A percentile compares a stretch with the other conserved stretches of the same genome.
These are phyloP conservation scores for Pistacia atlantica DNA, from an alignment of 345 rosid genomes.

Conservation along the genomic window DNA sequence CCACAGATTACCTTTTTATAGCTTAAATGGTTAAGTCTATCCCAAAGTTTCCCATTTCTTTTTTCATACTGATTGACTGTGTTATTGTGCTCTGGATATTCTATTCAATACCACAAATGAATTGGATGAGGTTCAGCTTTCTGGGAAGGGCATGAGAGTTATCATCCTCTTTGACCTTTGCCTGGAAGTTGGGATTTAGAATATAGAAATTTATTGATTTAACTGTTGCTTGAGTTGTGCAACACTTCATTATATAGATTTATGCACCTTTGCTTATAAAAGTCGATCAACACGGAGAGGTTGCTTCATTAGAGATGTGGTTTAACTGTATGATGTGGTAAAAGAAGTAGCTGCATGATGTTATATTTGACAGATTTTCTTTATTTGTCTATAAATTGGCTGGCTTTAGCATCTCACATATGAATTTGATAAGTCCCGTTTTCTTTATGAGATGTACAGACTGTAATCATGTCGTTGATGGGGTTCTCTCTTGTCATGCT, in stretches of 20 bases:
- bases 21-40: background rate
- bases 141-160: background rate
- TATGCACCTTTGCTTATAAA: background rate
- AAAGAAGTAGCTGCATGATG: background rate
- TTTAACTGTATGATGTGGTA: background rate
- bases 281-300: background rate
- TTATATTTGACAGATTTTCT: background rate
- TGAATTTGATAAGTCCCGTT: background rate
- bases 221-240: background rate
- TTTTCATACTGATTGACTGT: background rate
- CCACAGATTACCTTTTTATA: background rate
- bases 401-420: background rate
- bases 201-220: background rate
- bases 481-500: conserved; percentile 88
- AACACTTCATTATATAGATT: background rate
- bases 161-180: background rate
- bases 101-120: background rate
- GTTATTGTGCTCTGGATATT: background rate
- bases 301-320: background rate
- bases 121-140: too few relatives aligned
- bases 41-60: background rate
- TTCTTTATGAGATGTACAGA: conserved; percentile 52
- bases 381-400: background rate
- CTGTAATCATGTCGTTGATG: conserved; percentile 95
- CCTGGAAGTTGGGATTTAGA: background rate